Conservation (phyloP, 371 early-diverging fungal species). For the Chytridiales sp. region DNA sequence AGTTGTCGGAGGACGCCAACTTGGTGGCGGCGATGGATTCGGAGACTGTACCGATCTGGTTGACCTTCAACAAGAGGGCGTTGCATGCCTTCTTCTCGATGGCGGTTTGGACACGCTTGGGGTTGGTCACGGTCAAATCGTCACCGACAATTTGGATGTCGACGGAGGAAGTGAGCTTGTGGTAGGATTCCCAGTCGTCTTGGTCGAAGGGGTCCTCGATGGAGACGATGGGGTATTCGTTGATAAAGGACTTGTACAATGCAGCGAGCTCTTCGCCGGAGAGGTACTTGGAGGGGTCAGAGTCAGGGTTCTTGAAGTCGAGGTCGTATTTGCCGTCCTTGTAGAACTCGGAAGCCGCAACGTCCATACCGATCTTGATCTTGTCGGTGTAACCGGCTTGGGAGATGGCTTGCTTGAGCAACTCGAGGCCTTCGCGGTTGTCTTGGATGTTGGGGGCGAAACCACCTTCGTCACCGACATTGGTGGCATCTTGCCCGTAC, state of each 20-base stretch:
- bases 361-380: conserved; percentile 97
- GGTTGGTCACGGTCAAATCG: conserved; percentile 99
- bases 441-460: conserved; percentile 99
- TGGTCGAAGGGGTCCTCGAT: conserved; percentile 99
- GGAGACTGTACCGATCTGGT: conserved; percentile 98
- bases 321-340: conserved; percentile 94
- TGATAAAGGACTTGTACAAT: conserved; percentile 80
- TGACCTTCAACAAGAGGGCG: conserved; percentile 96
- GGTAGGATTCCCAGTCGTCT: conserved; percentile 96
- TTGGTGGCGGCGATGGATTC: conserved; percentile 90
- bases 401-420: conserved; percentile 85
- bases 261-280: conserved; percentile 79
- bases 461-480: conserved; percentile 99
- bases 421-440: conserved; percentile 93
- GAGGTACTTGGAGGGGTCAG: conserved; percentile 74
- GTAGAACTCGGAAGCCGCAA: conserved; percentile 98
- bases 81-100: conserved; percentile 94
- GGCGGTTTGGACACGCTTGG: conserved; percentile 83
- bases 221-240: conserved; percentile 92
- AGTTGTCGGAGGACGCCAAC: conserved; percentile 76
- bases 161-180: conserved; percentile 69
- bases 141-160: conserved; percentile 95
- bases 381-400: conserved; percentile 93
- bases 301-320: conserved; percentile 91
- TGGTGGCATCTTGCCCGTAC: conserved; percentile 97